These are phyloP conservation scores for Aspergillus ochraceus DNA, from an alignment of 2,329 filamentous ascomycete genomes.

Conservation along the genomic window DNA sequence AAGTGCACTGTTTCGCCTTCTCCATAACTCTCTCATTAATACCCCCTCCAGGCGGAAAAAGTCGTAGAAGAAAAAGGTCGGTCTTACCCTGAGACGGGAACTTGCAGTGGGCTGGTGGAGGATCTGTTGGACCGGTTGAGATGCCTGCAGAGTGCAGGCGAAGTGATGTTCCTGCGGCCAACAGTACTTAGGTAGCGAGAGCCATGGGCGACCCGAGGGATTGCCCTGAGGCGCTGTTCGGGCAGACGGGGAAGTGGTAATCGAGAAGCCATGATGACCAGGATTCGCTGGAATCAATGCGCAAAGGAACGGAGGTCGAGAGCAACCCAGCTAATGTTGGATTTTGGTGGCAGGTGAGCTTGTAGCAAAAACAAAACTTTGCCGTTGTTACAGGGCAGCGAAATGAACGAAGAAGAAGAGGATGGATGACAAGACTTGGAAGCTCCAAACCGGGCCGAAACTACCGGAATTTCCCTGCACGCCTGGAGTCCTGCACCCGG, in stretches of 20 bases:
- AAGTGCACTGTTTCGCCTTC: not conserved
- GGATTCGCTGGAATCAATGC: not conserved
- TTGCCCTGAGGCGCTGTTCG: conserved; percentile 31
- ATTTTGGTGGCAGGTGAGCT: not conserved
- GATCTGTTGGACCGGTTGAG: conserved; percentile 7
- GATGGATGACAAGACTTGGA: not conserved
- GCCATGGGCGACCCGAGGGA: conserved; percentile 28
- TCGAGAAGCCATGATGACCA: conserved; percentile 39
- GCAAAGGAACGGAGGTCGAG: not conserved
- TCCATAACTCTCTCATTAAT: not conserved
- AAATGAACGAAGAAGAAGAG: not conserved
- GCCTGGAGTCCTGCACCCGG: conserved; percentile 19
- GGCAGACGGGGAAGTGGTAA: conserved; percentile 38
- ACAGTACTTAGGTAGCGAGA: conserved; percentile 22
- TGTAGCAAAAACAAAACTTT: not conserved
- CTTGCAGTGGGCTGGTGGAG: conserved; percentile 27
- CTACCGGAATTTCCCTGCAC: conserved; percentile 28
- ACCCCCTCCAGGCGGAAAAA: not conserved
- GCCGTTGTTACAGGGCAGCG: not conserved
- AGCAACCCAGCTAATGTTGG: not conserved
- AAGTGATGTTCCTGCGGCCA: conserved; percentile 28
- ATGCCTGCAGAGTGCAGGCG: conserved; percentile 21
- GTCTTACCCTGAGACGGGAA: conserved; percentile 26
- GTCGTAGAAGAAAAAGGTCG: not conserved
- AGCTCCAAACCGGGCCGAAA: conserved; percentile 28